phyloP scores from a whole-genome alignment of 139 green algal genomes.

The Parachlorella kessleri region DNA sequence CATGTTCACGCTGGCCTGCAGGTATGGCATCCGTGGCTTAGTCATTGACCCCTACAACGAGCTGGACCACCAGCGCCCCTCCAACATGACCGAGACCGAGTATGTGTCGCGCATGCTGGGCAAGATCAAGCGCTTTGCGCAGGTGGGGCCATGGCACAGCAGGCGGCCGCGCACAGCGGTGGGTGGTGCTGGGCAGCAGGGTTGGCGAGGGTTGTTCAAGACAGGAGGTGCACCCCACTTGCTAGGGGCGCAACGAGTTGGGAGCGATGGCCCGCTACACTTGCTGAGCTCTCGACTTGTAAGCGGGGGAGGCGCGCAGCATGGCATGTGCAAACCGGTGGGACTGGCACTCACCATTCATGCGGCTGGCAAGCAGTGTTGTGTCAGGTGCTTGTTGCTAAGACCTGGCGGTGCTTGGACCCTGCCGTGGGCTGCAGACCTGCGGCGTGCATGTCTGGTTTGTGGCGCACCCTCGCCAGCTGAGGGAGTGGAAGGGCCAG shows the following conservation, averaged over 20 bases:
- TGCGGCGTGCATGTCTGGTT: slow-evolving; percentile 95
- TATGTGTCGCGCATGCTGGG: slow-evolving; percentile 95
- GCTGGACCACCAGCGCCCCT: slow-evolving; percentile 79
- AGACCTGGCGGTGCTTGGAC: too few species aligned
- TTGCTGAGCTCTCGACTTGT: too few species aligned
- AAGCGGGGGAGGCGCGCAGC: too few species aligned
- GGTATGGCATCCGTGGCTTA: slow-evolving; percentile 90
- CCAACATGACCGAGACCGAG: slow-evolving; percentile 86
- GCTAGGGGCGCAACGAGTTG: too few species aligned
- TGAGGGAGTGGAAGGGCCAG: slow-evolving; percentile 82
- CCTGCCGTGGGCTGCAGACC: too few species aligned
- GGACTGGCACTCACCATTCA: too few species aligned
- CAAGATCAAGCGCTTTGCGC: slow-evolving; percentile 76
- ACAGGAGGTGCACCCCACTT: too few species aligned
- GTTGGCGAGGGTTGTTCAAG: neutral
- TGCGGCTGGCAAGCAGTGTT: too few species aligned
- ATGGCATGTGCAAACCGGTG: too few species aligned
- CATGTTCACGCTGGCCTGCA: too few species aligned
- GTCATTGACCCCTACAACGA: slow-evolving; percentile 99
- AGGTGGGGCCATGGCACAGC: slow-evolving; percentile 30
- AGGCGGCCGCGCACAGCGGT: neutral
- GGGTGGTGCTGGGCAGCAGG: neutral
- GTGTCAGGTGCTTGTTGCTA: too few species aligned
- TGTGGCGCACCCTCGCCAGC: slow-evolving; percentile 91
- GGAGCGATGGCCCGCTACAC: too few species aligned